Percentiles rank a stretch among this genome's conserved stretches.
Conservation (phyloP, 106 monocot genomes). For the Platanthera zijinensis region DNA sequence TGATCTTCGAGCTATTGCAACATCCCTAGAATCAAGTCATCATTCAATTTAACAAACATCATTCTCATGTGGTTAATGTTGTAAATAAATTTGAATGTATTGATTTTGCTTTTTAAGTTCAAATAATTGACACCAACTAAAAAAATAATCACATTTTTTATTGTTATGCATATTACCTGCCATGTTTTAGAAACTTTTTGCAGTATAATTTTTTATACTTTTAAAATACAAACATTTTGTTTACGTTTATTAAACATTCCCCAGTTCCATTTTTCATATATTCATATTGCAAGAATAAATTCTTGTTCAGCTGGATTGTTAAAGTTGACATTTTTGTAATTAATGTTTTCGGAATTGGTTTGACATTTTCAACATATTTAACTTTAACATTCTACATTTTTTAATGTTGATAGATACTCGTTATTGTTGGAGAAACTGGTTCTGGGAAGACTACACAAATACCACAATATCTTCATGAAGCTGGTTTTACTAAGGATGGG, state of each 20-base stretch:
- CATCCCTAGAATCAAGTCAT: neutral
- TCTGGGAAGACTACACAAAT: conserved; percentile 99
- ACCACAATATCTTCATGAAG: conserved; percentile 92
- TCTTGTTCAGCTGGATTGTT: neutral
- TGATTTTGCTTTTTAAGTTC: neutral
- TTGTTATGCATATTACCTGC: no score
- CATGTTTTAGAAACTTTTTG: no score
- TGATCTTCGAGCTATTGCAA: no score
- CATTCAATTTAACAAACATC: neutral
- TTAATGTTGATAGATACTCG: conserved; percentile 54
- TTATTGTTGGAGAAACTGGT: conserved; percentile 97
- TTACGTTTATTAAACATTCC: no score
- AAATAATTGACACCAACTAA: neutral
- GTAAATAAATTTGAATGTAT: neutral
- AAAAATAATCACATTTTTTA: no score
- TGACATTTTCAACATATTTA: neutral
- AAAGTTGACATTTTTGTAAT: neutral
- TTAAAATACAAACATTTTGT: neutral
- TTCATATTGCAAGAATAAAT: neutral
- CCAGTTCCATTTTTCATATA: neutral
- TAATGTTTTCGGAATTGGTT: neutral
- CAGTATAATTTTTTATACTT: neutral
- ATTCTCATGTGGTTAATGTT: neutral
- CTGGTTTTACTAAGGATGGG: conserved; percentile 63
- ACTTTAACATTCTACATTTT: neutral